phyloP scores from a whole-genome alignment of 345 rosid species.

The Hypericum perforatum region DNA sequence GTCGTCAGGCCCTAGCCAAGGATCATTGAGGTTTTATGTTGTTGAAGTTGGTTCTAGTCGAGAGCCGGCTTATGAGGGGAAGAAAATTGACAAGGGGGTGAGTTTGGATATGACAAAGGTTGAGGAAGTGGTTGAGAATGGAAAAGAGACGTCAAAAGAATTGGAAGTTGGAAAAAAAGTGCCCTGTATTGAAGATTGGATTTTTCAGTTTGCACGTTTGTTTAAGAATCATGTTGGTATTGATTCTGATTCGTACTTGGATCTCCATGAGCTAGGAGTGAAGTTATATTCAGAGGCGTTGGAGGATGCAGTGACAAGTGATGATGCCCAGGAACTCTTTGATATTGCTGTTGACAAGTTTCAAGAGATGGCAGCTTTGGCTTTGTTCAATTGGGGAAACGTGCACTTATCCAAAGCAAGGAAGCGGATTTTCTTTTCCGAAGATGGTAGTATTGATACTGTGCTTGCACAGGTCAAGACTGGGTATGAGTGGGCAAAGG shows the following conservation, averaged over 20 bases:
- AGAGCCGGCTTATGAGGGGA: slow-evolving; percentile 76
- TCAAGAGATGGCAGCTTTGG: slow-evolving; percentile 97
- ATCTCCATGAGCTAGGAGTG: slow-evolving; percentile 94
- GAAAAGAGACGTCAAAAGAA: slow-evolving; percentile 24
- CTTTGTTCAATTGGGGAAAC: slow-evolving; percentile 94
- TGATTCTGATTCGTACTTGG: slow-evolving; percentile 85
- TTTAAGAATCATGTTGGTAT: slow-evolving; percentile 94
- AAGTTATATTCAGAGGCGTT: slow-evolving; percentile 86
- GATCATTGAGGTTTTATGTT: slow-evolving; percentile 65
- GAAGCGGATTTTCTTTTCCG: slow-evolving; percentile 53
- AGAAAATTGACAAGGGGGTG: slow-evolving; percentile 24
- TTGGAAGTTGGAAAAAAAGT: slow-evolving; percentile 30
- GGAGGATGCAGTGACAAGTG: slow-evolving; percentile 77
- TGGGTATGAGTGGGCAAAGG: slow-evolving; percentile 66
- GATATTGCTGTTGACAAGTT: slow-evolving; percentile 78
- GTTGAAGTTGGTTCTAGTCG: slow-evolving; percentile 67
- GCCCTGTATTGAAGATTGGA: slow-evolving; percentile 63
- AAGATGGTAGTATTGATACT: slow-evolving; percentile 57
- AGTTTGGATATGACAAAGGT: slow-evolving; percentile 20
- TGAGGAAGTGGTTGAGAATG: slow-evolving; percentile 33
- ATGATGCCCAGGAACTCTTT: slow-evolving; percentile 80
- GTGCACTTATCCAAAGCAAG: slow-evolving; percentile 88
- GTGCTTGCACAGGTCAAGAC: slow-evolving; percentile 39
- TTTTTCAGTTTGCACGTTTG: slow-evolving; percentile 76
- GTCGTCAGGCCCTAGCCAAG: slow-evolving; percentile 35